Evolutionary conservation across 2,329 filamentous ascomycete species (phyloP).

Genomic region (Aureobasidium uvarum): DNA sequence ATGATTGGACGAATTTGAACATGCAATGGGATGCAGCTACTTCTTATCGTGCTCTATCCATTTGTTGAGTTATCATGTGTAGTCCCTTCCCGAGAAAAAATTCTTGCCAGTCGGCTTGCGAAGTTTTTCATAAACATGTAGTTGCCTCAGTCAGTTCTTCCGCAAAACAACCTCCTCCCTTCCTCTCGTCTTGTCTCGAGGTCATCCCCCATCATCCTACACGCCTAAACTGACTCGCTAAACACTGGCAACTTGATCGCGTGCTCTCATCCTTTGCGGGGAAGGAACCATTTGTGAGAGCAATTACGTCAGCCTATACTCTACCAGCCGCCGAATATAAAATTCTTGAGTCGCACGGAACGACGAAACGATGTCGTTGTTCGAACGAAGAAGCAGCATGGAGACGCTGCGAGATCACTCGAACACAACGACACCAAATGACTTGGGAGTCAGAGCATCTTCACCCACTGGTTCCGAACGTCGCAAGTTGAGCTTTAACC

Average conservation of each 20-base stretch:
- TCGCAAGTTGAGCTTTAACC: conserved; percentile 52
- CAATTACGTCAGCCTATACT: conserved; percentile 22
- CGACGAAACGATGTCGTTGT: conserved; percentile 20
- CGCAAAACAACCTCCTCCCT: neutral
- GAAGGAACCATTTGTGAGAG: conserved; percentile 4
- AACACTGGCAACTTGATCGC: conserved; percentile 16
- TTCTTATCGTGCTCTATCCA: conserved; percentile 22
- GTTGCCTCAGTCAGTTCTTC: conserved; percentile 15
- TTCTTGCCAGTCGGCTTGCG: neutral
- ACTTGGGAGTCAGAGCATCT: neutral
- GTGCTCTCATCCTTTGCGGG: conserved; percentile 22
- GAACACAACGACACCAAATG: conserved; percentile 1
- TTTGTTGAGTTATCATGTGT: conserved; percentile 4
- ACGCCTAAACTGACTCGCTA: conserved; percentile 18
- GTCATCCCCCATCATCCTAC: neutral
- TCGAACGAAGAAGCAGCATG: conserved; percentile 24
- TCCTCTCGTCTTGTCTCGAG: neutral
- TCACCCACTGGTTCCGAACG: conserved; percentile 43
- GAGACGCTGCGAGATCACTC: conserved; percentile 22
- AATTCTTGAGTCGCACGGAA: neutral
- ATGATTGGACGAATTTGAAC: neutral
- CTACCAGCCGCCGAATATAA: neutral
- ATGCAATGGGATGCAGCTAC: neutral
- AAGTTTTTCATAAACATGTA: conserved; percentile 14
- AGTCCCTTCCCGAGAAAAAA: conserved; percentile 10